Conservation (phyloP, 129 eudicot genomes). For the Cynara cardunculus region DNA sequence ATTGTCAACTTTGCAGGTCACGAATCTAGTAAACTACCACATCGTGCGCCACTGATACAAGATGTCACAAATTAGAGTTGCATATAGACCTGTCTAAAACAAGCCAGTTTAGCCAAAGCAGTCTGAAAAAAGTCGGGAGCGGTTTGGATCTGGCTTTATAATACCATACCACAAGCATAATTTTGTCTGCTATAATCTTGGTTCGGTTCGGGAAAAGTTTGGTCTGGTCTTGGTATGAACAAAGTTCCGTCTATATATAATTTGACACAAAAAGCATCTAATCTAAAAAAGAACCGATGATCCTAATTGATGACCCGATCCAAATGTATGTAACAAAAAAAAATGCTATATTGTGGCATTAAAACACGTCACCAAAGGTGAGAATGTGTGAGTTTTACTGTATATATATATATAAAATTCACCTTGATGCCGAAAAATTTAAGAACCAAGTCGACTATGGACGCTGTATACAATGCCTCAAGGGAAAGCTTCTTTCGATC, state of each 20-base stretch:
- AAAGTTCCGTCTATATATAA: no score
- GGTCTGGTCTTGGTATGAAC: no score
- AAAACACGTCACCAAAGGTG: not conserved
- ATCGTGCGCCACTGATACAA: not conserved
- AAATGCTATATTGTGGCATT: not conserved
- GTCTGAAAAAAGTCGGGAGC: no score
- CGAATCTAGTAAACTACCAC: not conserved
- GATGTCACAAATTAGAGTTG: not conserved
- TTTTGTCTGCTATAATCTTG: not conserved
- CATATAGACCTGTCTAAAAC: not conserved
- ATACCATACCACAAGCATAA: no score
- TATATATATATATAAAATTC: not conserved
- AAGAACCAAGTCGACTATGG: conserved; percentile 31
- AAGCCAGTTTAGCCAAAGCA: not conserved
- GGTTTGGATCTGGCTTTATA: no score
- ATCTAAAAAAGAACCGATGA: no score
- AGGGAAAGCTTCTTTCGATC: conserved; percentile 49
- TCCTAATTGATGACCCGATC: no score
- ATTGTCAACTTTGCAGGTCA: not conserved
- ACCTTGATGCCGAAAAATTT: conserved; percentile 49
- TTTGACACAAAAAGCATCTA: no score
- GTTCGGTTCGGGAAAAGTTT: no score
- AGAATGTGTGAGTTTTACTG: not conserved
- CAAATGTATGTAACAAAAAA: no score
- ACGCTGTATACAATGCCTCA: conserved; percentile 40